These are phyloP conservation scores for Talaromyces sp. DNA, from an alignment of 2,329 filamentous ascomycete genomes.

Conservation along the genomic window DNA sequence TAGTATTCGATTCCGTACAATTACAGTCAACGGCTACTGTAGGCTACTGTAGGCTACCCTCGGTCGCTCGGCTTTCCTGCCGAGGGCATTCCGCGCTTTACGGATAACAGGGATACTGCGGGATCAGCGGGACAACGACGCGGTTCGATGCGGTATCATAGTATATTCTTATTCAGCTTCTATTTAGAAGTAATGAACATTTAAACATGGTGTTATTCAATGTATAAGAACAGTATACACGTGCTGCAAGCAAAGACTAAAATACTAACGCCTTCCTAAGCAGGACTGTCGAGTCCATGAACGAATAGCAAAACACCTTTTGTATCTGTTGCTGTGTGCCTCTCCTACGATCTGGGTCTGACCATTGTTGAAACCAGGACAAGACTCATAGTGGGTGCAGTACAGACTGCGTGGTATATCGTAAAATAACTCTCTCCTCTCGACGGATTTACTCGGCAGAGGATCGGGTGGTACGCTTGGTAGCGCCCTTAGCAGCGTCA, in stretches of 20 bases:
- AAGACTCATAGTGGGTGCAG: not conserved
- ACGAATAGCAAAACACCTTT: not conserved
- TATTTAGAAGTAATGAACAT: not conserved
- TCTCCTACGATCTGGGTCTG: not conserved
- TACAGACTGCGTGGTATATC: not conserved
- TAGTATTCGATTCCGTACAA: not conserved
- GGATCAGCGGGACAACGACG: not conserved
- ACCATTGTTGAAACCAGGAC: not conserved
- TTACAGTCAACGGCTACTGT: not conserved
- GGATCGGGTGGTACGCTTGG: conserved; percentile 57
- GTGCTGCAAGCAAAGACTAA: not conserved
- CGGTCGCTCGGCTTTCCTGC: conserved; percentile 1
- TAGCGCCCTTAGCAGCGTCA: conserved; percentile 72
- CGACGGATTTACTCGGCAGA: conserved; percentile 33
- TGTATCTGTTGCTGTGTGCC: not conserved
- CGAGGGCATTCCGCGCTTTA: not conserved
- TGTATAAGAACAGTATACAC: conserved; percentile 1
- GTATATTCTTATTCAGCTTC: not conserved
- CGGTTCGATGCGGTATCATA: not conserved
- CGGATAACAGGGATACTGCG: not conserved
- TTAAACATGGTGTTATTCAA: not conserved
- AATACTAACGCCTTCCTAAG: conserved; percentile 1
- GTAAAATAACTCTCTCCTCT: not conserved
- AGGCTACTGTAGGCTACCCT: not conserved
- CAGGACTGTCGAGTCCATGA: not conserved